Conservation (phyloP, 805 yeast species). For the Sugiyamaella chiloensis region DNA sequence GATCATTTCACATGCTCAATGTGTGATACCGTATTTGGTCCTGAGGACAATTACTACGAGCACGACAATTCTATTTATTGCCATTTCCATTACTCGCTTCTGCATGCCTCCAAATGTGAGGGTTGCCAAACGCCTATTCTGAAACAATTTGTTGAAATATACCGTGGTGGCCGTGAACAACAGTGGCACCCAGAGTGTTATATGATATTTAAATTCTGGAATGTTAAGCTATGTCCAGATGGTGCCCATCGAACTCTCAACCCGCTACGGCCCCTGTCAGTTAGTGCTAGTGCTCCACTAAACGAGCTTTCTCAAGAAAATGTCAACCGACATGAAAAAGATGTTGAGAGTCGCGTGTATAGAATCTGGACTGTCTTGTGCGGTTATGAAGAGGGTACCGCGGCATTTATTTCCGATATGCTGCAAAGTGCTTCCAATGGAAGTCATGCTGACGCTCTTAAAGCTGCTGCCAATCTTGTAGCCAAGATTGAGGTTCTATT, state of each 20-base stretch:
- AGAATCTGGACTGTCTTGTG: slow-evolving; percentile 85
- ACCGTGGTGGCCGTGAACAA: slow-evolving; percentile 84
- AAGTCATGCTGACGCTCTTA: slow-evolving; percentile 62
- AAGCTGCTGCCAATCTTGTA: slow-evolving; percentile 68
- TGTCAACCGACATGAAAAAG: slow-evolving; percentile 47
- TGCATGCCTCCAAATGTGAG: slow-evolving; percentile 84
- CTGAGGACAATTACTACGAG: slow-evolving; percentile 89
- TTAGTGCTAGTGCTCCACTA: slow-evolving; percentile 13
- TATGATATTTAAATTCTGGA: slow-evolving; percentile 97
- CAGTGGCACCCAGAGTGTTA: slow-evolving; percentile 99
- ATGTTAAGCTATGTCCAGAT: slow-evolving; percentile 59
- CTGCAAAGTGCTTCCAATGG: slow-evolving; percentile 76
- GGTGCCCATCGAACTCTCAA: slow-evolving; percentile 16
- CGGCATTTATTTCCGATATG: slow-evolving; percentile 88
- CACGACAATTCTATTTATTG: slow-evolving; percentile 81
- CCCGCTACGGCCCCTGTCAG: slow-evolving; percentile 19
- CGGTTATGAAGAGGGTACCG: slow-evolving; percentile 86
- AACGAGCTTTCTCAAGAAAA: slow-evolving; percentile 17
- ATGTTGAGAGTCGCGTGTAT: slow-evolving; percentile 55
- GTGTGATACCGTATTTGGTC: slow-evolving; percentile 81
- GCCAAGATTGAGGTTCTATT: slow-evolving; percentile 73
- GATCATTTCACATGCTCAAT: slow-evolving; percentile 92
- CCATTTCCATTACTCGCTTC: slow-evolving; percentile 85
- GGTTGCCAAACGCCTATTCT: slow-evolving; percentile 90
- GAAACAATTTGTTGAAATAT: slow-evolving; percentile 90